Base-by-base conservation (phyloP, 768 basidiomycete genomes). In the Pleurotus sapidus region DNA sequence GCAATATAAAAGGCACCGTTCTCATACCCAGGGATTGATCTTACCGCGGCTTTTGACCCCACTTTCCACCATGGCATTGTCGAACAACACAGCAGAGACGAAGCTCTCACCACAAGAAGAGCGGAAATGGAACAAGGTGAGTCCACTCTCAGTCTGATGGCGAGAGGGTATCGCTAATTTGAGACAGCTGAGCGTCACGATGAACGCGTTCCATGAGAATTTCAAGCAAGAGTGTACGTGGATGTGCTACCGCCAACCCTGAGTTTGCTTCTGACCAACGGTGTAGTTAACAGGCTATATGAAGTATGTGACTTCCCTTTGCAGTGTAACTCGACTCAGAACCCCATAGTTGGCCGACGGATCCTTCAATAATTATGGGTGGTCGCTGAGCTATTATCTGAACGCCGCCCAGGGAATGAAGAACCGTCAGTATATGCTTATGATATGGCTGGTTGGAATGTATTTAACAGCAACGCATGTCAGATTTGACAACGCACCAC, bases 401-500 rank as follows among this genome's bases (percentile, higher is more conserved):
- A 63, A 73, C 9, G 68, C 65, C 15, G 75, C 76, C 0, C 62
- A 66, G 24, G 62, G 70, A 2, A 65, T 84, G 37, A 74, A 72
- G 24, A 67, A 73, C 56, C 75, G 83, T 84, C 59, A 23, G 69
- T 60, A 7, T 39, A 34, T 17, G 50, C 12, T 11, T 50, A 18
- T 11, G 5, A 25, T 14, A 46, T 7, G n/a, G 24, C 27, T 24
- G 18, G 27, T 34, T 34, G 9, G 14, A 37, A 34, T 18, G 39
- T 48, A 20, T 40, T 18, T 45, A 30, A 25, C 23, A 37, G 40
- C 18, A 18, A 23, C 9, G 43, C 57, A 57, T 27, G 54, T 6
- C 64, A 85, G 84, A 81, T 56, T 66, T 86, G 45, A 81, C 76
- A 1, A 69, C 74, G 60, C 84, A 86, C 61, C 84, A 84, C 63